Conservation (phyloP, 768 basidiomycete genomes). For the Pleurotus platypus region DNA sequence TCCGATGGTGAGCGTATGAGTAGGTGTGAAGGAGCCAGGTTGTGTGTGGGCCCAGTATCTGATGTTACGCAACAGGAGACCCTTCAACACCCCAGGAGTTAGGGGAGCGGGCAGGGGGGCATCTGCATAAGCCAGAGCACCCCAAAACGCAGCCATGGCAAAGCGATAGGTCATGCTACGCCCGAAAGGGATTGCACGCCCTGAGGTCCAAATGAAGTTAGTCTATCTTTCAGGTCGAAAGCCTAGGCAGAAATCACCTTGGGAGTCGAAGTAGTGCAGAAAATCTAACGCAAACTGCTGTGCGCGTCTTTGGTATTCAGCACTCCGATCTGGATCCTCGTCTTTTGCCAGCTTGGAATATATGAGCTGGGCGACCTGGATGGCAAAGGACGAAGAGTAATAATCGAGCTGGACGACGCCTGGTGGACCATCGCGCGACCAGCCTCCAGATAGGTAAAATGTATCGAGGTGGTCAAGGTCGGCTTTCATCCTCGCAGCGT, state of each 20-base stretch:
- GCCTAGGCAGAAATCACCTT: conserved; percentile 37
- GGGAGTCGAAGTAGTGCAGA: conserved; percentile 70
- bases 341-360: conserved; percentile 65
- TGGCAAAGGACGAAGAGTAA: conserved; percentile 77
- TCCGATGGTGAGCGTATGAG: conserved; percentile 72
- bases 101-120: conserved; percentile 65
- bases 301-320: conserved; percentile 63
- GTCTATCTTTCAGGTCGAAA: neutral
- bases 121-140: conserved; percentile 69
- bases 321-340: conserved; percentile 60
- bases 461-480: conserved; percentile 76
- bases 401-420: conserved; percentile 79
- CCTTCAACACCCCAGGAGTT: conserved; percentile 74
- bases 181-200: conserved; percentile 73
- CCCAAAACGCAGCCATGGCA: conserved; percentile 82
- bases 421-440: conserved; percentile 76
- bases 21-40: conserved; percentile 54
- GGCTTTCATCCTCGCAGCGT: conserved; percentile 61
- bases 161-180: conserved; percentile 75
- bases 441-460: conserved; percentile 73
- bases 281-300: conserved; percentile 64
- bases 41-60: conserved; percentile 64
- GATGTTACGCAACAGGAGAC: conserved; percentile 67
- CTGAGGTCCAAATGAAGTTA: conserved; percentile 25
- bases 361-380: conserved; percentile 69